Evolutionary conservation across 345 rosid species (phyloP), one percentile per base, ranked within the genome.

Genomic region (Eucalyptus brandiana): DNA sequence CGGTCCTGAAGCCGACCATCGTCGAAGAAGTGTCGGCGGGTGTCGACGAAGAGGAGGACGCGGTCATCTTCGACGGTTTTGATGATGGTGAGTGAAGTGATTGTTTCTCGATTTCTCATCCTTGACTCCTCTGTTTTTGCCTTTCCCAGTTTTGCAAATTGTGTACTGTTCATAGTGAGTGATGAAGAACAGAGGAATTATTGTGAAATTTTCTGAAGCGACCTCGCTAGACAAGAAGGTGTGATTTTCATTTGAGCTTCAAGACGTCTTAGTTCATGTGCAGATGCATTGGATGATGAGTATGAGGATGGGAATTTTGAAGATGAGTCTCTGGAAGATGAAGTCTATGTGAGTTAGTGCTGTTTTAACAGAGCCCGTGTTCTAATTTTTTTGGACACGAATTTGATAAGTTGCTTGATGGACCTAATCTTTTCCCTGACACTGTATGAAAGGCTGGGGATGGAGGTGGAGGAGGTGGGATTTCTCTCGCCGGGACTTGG

Each of bases 401-500:
- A 37, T 88, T 42, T 67, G 15, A 42, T n/a, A 76, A 16, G n/a
- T 19, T 34, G 15, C 48, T 89, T 50, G 28, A 86, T 48, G 58
- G 42, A 58, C 28, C 24, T 62, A 58, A 32, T 12, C 21, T 48
- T 23, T 19, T 34, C 9, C 58, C 32, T 51, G 86, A 49, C 30
- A 23, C 83, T 32, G 88, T 69, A 11, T 88, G 88, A 47, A 90
- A 97, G 99, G 95, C 87, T 85, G 99, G 98, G 88, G 98, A 97
- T 93, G 99, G 99, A 87, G 93, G 91, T 67, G 97, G 93, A 34
- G 99, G 99, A 91, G 99, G 99, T 88, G 98, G 99, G 60, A 92
- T 97, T 85, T 92, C 95, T 50, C 94, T 97, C 21, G 97, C 96
- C 21, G 98, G 99, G 87, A 95, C 97, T 81, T 89, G 94, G 94